phyloP scores from a whole-genome alignment of 2,329 filamentous ascomycete species.

The Alternaria dauci region DNA sequence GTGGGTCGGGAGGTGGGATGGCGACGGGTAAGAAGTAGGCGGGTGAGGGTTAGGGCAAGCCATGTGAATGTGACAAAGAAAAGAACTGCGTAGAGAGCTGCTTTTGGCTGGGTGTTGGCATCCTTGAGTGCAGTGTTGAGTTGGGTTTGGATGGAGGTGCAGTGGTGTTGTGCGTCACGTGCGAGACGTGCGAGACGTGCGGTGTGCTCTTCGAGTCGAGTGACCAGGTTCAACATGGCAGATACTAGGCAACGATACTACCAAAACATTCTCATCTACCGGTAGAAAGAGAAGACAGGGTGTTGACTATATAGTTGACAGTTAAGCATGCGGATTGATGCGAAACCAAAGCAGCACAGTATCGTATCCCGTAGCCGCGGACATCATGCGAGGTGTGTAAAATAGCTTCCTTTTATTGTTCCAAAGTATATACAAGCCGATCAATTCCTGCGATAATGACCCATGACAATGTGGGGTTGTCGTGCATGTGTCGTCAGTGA shows the following conservation, averaged over 20 bases:
- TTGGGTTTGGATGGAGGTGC: background rate
- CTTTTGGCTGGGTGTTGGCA: conserved; percentile 24
- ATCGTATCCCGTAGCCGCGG: background rate
- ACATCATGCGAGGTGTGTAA: conserved; percentile 15
- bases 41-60: conserved; percentile 33
- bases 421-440: conserved; percentile 4
- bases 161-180: conserved; percentile 12
- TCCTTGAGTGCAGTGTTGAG: conserved; percentile 12
- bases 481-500: conserved; percentile 22
- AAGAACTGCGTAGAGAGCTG: conserved; percentile 43
- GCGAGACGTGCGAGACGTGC: conserved; percentile 31
- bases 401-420: conserved; percentile 14
- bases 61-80: conserved; percentile 45
- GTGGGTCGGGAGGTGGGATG: conserved; percentile 26
- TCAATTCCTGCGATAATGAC: conserved; percentile 22
- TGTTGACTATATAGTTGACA: background rate
- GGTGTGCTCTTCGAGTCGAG: conserved; percentile 24
- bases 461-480: conserved; percentile 26
- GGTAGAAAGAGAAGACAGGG: background rate
- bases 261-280: background rate
- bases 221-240: conserved; percentile 18
- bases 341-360: background rate
- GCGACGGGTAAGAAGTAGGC: conserved; percentile 26
- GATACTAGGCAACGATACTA: background rate
- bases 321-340: background rate